phyloP scores from a whole-genome alignment of 345 rosid species.

The Eucalyptus sp. region DNA sequence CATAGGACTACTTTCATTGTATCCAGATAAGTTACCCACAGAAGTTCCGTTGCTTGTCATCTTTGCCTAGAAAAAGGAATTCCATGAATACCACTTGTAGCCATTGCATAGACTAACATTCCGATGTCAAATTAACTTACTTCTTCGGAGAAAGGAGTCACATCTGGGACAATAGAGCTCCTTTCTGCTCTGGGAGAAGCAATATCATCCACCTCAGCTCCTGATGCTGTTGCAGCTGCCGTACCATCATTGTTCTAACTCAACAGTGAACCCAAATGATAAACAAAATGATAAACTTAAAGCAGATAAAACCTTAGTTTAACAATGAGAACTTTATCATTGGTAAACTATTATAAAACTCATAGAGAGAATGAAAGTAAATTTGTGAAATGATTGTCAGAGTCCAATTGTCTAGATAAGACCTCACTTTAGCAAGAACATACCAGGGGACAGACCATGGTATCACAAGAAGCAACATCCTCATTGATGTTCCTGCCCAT shows the following conservation, averaged over 20 bases:
- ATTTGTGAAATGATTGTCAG: neutral
- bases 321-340: neutral
- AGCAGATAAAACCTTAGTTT: neutral
- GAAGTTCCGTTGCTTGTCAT: conserved; percentile 13
- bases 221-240: conserved; percentile 61
- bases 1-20: conserved; percentile 43
- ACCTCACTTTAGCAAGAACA: neutral
- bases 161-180: conserved; percentile 26
- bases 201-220: conserved; percentile 63
- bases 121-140: conserved; percentile 17
- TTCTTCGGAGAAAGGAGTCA: conserved; percentile 70
- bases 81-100: neutral
- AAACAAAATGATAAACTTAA: neutral
- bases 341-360: neutral
- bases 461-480: neutral
- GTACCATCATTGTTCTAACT: conserved; percentile 52
- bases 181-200: conserved; percentile 40
- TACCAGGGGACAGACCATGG: neutral
- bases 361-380: neutral
- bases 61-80: conserved; percentile 27
- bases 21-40: conserved; percentile 20
- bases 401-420: neutral
- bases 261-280: neutral
- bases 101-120: neutral
- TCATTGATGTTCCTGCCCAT: neutral